Conservation (phyloP, 805 yeast species). For the Yarrowia deformans region DNA sequence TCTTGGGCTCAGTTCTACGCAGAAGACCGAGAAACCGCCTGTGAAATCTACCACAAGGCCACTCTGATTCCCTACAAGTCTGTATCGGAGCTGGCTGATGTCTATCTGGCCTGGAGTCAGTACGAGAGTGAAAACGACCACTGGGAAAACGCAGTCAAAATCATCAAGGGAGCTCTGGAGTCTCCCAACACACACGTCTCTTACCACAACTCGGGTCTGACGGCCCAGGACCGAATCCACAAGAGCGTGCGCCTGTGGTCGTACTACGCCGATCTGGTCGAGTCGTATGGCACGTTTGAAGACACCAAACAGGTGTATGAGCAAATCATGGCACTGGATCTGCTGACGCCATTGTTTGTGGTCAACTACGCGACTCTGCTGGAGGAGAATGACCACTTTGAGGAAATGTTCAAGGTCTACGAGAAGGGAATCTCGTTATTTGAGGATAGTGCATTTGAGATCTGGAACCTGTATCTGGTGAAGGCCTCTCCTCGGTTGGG, state of each 20-base stretch:
- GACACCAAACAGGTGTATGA: slow-evolving; percentile 59
- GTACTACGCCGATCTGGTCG: slow-evolving; percentile 70
- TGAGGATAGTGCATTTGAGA: slow-evolving; percentile 64
- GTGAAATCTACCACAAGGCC: slow-evolving; percentile 68
- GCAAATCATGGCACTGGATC: slow-evolving; percentile 60
- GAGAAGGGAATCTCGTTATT: slow-evolving; percentile 74
- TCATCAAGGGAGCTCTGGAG: slow-evolving; percentile 54
- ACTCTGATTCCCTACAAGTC: slow-evolving; percentile 71
- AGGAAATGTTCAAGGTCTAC: slow-evolving; percentile 64
- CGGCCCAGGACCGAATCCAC: slow-evolving; percentile 64
- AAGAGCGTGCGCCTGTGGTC: slow-evolving; percentile 74
- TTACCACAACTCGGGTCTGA: slow-evolving; percentile 16
- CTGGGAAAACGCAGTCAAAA: slow-evolving; percentile 55
- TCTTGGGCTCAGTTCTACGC: slow-evolving; percentile 72
- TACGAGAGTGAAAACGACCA: slow-evolving; percentile 62
- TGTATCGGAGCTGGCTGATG: slow-evolving; percentile 67
- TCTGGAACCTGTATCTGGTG: slow-evolving; percentile 73
- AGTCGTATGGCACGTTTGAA: slow-evolving; percentile 51
- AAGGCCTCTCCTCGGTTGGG: slow-evolving; percentile 54
- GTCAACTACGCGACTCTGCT: slow-evolving; percentile 71
- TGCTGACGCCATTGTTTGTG: slow-evolving; percentile 72
- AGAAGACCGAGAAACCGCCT: slow-evolving; percentile 64
- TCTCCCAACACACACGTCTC: slow-evolving; percentile 53
- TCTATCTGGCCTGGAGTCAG: slow-evolving; percentile 82
- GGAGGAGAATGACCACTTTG: slow-evolving; percentile 56